Percentiles rank a stretch among this genome's conserved stretches.
Conservation (phyloP, 495 filamentous ascomycete species). For the Diplogelasinospora grovesii region DNA sequence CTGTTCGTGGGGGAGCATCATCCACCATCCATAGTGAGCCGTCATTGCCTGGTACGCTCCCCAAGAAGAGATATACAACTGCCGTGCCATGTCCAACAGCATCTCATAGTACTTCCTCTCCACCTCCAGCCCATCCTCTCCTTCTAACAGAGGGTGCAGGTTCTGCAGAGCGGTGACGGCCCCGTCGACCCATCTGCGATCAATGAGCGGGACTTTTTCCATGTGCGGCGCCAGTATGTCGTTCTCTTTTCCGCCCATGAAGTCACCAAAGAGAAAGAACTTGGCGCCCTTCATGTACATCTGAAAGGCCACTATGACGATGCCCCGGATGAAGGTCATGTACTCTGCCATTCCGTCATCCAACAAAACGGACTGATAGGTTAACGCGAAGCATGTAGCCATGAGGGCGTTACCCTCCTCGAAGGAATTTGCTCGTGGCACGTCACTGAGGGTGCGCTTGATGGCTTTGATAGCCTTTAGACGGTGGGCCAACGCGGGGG, state of each 20-base stretch:
- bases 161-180: slow-evolving; percentile 30
- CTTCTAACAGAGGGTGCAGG: slow-evolving; percentile 24
- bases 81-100: slow-evolving; percentile 26
- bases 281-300: slow-evolving; percentile 37
- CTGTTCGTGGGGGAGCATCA: slow-evolving; percentile 43
- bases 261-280: slow-evolving; percentile 43
- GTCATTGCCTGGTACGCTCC: slow-evolving; percentile 34
- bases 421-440: slow-evolving; percentile 22
- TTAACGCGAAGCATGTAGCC: slow-evolving; percentile 53
- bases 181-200: slow-evolving; percentile 25
- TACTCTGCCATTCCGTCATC: slow-evolving; percentile 56
- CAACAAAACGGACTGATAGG: slow-evolving; percentile 54
- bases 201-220: slow-evolving; percentile 26
- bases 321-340: slow-evolving; percentile 56
- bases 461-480: slow-evolving; percentile 51
- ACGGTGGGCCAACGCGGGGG: slow-evolving; percentile 46
- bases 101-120: slow-evolving; percentile 29
- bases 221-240: slow-evolving; percentile 29
- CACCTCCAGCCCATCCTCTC: slow-evolving; percentile 6
- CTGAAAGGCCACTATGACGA: slow-evolving; percentile 46
- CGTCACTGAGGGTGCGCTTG: slow-evolving; percentile 37
- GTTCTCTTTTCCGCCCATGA: slow-evolving; percentile 25
- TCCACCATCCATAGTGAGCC: slow-evolving; percentile 42
- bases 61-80: slow-evolving; percentile 26
- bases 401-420: slow-evolving; percentile 46